Evolutionary conservation across 805 yeast genomes (phyloP), one percentile per base, ranked within the genome.

Genomic region (Candida chauliodis): DNA sequence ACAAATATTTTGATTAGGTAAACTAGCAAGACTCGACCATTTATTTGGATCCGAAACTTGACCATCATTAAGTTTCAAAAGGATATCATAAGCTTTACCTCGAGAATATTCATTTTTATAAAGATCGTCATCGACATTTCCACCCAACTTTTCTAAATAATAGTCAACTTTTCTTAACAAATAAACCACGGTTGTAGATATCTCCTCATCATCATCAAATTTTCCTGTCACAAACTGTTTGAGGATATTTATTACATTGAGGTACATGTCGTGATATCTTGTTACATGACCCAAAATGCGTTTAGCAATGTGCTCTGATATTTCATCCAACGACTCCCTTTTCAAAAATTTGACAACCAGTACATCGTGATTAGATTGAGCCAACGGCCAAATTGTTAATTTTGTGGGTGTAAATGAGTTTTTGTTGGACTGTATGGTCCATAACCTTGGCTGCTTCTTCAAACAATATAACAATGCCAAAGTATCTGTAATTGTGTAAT

Each of bases 211-310:
- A 50, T 76, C 71, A 13, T 61, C 51, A 22, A 73, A 50, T 33
- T 79, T 78, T 0, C 79, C 82, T 5, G 77, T 74, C 2, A 76
- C 69, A 52, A 76, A 82, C 29, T 76, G 75, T 42, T 71, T 73
- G 38, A 83, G 51, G 33, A 81, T 45, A 15, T 59, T 61, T 10
- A 80, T 50, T 3, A 75, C 56, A 1, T 67, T 65, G 0, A 64
- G 54, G 36, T 53, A 60, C 26, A 45, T 46, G 10, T 28, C 27
- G 4, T 62, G 58, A 11, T 14, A 2, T 2, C 8, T 7, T 8
- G 20, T 10, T 16, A 20, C 24, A 2, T 2, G 20, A 1, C 42
- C 50, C 15, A 31, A 20, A 8, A 45, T 33, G 22, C 42, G 45
- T 2, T 33, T 33, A 3, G 49, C 42, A 16, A 51, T 50, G 36